These are phyloP conservation scores for Onygenales sp. DNA, from an alignment of 2,329 filamentous ascomycete species.

Conservation along the genomic window DNA sequence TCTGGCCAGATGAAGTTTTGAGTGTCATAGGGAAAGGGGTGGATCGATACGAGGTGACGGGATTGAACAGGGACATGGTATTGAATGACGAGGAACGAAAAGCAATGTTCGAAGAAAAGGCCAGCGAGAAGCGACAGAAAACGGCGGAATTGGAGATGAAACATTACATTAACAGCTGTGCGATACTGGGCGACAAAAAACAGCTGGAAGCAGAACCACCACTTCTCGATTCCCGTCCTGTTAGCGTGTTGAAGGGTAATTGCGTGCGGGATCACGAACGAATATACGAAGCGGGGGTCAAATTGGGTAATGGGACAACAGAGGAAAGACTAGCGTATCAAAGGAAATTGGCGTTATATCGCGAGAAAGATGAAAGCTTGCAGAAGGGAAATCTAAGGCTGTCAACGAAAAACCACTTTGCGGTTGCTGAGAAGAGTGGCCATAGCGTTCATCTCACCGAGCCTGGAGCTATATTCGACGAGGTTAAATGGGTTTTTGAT, in stretches of 20 bases:
- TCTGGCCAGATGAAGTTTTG: neutral
- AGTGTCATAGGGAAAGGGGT: neutral
- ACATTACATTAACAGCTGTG: neutral
- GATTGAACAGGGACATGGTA: neutral
- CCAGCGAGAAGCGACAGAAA: neutral
- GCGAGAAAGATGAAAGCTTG: neutral
- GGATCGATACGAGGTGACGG: neutral
- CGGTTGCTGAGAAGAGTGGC: neutral
- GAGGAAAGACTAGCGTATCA: neutral
- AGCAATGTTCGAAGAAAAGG: neutral
- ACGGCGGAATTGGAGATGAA: neutral
- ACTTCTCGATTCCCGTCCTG: neutral
- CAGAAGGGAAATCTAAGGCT: neutral
- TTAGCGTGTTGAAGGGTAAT: neutral
- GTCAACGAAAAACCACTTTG: neutral
- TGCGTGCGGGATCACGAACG: neutral
- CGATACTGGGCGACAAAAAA: neutral
- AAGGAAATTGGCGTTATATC: neutral
- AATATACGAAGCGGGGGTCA: neutral
- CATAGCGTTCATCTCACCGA: neutral
- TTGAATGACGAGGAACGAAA: neutral
- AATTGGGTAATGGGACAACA: neutral
- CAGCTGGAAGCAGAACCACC: slow-evolving; percentile 1
- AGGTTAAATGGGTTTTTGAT: neutral
- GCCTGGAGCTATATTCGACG: neutral